These are phyloP conservation scores for Ogataea corticis DNA, from an alignment of 805 yeast genomes.

Conservation along the genomic window DNA sequence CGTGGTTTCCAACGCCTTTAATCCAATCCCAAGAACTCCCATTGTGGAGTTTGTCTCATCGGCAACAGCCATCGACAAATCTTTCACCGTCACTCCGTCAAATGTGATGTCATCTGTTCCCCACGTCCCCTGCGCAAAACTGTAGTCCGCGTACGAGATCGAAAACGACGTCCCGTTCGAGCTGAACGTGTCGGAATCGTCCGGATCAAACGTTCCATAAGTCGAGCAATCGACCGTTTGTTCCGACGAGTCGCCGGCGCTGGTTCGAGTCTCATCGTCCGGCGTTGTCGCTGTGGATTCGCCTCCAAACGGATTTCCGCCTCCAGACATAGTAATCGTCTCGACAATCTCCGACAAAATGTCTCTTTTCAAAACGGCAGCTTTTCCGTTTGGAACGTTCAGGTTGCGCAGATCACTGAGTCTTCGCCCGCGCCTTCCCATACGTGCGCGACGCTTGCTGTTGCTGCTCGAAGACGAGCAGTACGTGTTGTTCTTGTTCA, in stretches of 20 bases:
- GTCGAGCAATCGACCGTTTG: constrained; percentile 41
- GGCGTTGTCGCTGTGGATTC: neutral
- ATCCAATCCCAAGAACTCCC: constrained; percentile 78
- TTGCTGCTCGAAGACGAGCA: constrained; percentile 29
- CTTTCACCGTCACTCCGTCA: constrained; percentile 47
- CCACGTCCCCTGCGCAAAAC: constrained; percentile 52
- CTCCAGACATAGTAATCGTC: neutral
- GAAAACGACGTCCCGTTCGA: constrained; percentile 42
- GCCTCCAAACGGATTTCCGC: neutral
- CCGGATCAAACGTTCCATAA: constrained; percentile 51
- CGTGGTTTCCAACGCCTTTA: constrained; percentile 68
- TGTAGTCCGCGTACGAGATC: constrained; percentile 50
- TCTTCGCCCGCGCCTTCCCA: constrained; percentile 8
- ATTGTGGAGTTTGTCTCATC: constrained; percentile 58
- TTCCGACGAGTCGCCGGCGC: constrained; percentile 6
- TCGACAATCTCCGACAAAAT: neutral
- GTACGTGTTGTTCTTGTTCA: constrained; percentile 48
- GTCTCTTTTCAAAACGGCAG: neutral
- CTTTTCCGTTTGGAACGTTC: neutral
- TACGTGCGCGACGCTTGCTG: neutral
- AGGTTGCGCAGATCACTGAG: constrained; percentile 8
- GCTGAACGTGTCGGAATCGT: constrained; percentile 39
- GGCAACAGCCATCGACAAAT: constrained; percentile 74
- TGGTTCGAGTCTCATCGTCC: constrained; percentile 3
- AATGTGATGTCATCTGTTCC: constrained; percentile 63